A percentile compares a stretch with the other conserved stretches of the same genome.
Evolutionary conservation across 2,329 filamentous ascomycete species (phyloP).

Genomic region (Pestalotiopsis sp.): DNA sequence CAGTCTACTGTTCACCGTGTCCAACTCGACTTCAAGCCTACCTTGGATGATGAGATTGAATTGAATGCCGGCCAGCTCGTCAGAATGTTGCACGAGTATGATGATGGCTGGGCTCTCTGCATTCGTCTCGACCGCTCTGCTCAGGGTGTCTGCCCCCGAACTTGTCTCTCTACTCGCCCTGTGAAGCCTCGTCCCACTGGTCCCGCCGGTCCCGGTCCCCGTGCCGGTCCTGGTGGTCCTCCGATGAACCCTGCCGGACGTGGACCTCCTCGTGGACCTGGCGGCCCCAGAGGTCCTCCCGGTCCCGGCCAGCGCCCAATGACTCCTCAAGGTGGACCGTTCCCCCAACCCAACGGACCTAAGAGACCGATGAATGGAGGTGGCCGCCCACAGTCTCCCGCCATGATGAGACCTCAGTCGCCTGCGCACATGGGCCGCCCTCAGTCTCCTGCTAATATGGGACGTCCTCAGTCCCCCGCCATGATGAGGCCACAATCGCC

Average conservation of each 20-base stretch:
- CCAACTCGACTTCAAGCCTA: slow-evolving; percentile 91
- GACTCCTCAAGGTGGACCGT: slow-evolving; percentile 39
- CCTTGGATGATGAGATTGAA: slow-evolving; percentile 88
- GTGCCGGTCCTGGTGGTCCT: slow-evolving; percentile 46
- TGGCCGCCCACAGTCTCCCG: slow-evolving; percentile 31
- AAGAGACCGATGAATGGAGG: slow-evolving; percentile 30
- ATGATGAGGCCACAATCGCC: slow-evolving; percentile 33
- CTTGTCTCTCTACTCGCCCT: slow-evolving; percentile 88
- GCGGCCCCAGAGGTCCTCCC: slow-evolving; percentile 31
- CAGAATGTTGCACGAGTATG: slow-evolving; percentile 90
- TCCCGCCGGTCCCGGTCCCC: slow-evolving; percentile 41
- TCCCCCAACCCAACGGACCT: slow-evolving; percentile 38
- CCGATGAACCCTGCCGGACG: slow-evolving; percentile 50
- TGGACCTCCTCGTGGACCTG: slow-evolving; percentile 29
- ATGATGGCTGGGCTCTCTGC: slow-evolving; percentile 97
- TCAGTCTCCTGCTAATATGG: slow-evolving; percentile 21
- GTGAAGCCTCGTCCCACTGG: slow-evolving; percentile 77
- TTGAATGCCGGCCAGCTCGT: slow-evolving; percentile 82
- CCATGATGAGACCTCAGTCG: slow-evolving; percentile 40
- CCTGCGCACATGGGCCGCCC: slow-evolving; percentile 33
- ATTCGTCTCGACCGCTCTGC: slow-evolving; percentile 86
- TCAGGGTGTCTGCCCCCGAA: slow-evolving; percentile 92
- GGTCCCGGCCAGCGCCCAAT: slow-evolving; percentile 38
- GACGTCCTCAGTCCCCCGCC: slow-evolving; percentile 32
- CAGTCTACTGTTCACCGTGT: slow-evolving; percentile 80